These are phyloP conservation scores for Nakazawaea pomicola DNA, from an alignment of 805 yeast genomes.

Conservation along the genomic window DNA sequence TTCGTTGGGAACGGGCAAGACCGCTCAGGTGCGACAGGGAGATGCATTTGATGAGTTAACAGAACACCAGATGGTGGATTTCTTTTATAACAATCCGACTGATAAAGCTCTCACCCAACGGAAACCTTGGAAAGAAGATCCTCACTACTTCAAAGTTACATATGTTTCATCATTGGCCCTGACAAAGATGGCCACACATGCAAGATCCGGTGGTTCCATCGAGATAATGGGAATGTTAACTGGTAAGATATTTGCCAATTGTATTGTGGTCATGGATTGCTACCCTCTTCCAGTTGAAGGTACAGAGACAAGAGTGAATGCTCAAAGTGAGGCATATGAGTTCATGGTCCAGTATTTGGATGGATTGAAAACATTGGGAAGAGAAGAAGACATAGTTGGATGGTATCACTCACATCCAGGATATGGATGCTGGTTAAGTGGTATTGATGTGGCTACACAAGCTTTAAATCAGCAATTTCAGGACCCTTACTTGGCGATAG, in stretches of 20 bases:
- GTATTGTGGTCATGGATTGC: constrained; percentile 70
- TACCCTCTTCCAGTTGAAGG: constrained; percentile 93
- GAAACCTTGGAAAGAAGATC: constrained; percentile 55
- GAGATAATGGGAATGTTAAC: constrained; percentile 96
- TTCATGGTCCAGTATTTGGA: constrained; percentile 85
- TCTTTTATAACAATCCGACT: constrained; percentile 1
- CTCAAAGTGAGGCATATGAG: constrained; percentile 90
- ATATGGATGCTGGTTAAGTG: constrained; percentile 93
- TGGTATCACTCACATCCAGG: constrained; percentile 99
- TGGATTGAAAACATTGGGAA: constrained; percentile 29
- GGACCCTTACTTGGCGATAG: constrained; percentile 88
- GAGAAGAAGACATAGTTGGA: constrained; percentile 78
- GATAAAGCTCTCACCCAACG: background rate
- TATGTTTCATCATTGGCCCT: constrained; percentile 68
- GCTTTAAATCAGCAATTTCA: constrained; percentile 78
- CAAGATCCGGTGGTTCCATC: constrained; percentile 76
- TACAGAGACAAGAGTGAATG: constrained; percentile 93
- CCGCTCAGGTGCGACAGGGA: constrained; percentile 1
- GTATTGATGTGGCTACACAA: constrained; percentile 91
- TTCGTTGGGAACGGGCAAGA: background rate
- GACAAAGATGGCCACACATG: constrained; percentile 73
- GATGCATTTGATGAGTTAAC: constrained; percentile 6
- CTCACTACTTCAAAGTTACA: constrained; percentile 55
- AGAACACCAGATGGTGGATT: background rate
- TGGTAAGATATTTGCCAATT: constrained; percentile 57